Evolutionary conservation across 2,329 filamentous ascomycete species (phyloP), one percentile per base, ranked within the genome.

Genomic region (Aspergillus caelatus): DNA sequence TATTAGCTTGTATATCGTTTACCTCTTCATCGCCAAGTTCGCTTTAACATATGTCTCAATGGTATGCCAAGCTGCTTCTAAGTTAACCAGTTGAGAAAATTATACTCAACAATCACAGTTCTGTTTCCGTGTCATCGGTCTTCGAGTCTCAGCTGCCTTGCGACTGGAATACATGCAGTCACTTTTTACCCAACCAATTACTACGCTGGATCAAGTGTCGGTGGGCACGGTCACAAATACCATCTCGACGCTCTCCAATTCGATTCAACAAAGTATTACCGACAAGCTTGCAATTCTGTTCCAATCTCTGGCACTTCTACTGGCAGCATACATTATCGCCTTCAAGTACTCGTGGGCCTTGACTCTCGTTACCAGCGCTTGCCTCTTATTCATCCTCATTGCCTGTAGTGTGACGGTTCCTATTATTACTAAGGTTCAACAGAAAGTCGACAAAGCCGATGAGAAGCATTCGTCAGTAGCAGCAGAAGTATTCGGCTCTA

Each of bases 1-100:
- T 3, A 14, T 0, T 43, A 86, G 85, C 8, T 71, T 86, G n/a
- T 85, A 82, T 65, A 86, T 88, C 64, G 76, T 88, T 16, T 88
- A 87, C 68, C 77, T 89, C 1, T 88, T 88, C 64, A 75, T 86
- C 23, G 85, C 75, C 16, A 85, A 85, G 60, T 84, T 88, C 45
- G 67, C 78, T 4, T 73, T 87, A n/a, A 82, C 80, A 0, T 88
- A 88, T 65, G 69, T 85, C 21, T 84, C 85, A 63, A 83, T 84
- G 67, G 84, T 86, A 74, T 66, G 75, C n/a, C n/a, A 7, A 16
- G 36, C n/a, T 46, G 36, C n/a, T 41, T 14, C 16, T 45, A 4
- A 5, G 26, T 26, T 26, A 23, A 28, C 10, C 30, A 19, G 1
- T 14, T 23, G 12, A 26, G 3, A 10, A 11, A 16, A 30, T 41